Conservation (phyloP, 2,329 filamentous ascomycete species). For the Leptographium procerum region DNA sequence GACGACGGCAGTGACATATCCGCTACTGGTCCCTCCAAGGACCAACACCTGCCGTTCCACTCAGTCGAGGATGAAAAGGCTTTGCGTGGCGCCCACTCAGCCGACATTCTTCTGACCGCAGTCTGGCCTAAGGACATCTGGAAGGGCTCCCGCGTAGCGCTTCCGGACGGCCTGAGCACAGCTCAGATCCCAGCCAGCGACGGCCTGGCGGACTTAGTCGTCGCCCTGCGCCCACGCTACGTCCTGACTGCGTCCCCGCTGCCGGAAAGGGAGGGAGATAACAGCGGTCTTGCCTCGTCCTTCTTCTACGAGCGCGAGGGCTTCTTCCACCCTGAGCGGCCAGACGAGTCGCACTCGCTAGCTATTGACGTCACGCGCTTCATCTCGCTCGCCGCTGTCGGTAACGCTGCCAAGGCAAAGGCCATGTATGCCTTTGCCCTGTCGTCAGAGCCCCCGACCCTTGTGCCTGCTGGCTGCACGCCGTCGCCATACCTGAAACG, state of each 20-base stretch:
- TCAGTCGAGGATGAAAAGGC: constrained; percentile 64
- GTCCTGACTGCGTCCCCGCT: constrained; percentile 54
- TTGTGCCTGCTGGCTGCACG: constrained; percentile 60
- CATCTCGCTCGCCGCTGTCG: constrained; percentile 73
- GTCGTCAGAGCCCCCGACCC: constrained; percentile 48
- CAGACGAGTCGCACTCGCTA: constrained; percentile 30
- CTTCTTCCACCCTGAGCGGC: constrained; percentile 56
- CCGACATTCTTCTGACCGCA: constrained; percentile 79
- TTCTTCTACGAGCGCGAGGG: constrained; percentile 87
- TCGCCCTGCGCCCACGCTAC: constrained; percentile 76
- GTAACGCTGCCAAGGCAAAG: constrained; percentile 67
- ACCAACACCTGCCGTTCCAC: constrained; percentile 68
- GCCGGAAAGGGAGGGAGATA: neutral
- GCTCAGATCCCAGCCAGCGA: constrained; percentile 45
- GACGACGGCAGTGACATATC: constrained; percentile 33
- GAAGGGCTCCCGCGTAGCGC: constrained; percentile 51
- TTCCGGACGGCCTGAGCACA: constrained; percentile 31
- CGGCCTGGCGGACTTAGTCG: constrained; percentile 67
- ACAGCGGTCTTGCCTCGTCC: neutral
- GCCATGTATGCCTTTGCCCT: constrained; percentile 70
- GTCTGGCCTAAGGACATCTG: constrained; percentile 72
- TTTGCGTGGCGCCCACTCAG: constrained; percentile 62
- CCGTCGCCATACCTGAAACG: constrained; percentile 54
- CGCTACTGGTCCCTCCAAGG: constrained; percentile 45
- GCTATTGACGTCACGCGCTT: constrained; percentile 65